Conservation (phyloP, 305 asterid genomes). For the Fraxinus albicans region DNA sequence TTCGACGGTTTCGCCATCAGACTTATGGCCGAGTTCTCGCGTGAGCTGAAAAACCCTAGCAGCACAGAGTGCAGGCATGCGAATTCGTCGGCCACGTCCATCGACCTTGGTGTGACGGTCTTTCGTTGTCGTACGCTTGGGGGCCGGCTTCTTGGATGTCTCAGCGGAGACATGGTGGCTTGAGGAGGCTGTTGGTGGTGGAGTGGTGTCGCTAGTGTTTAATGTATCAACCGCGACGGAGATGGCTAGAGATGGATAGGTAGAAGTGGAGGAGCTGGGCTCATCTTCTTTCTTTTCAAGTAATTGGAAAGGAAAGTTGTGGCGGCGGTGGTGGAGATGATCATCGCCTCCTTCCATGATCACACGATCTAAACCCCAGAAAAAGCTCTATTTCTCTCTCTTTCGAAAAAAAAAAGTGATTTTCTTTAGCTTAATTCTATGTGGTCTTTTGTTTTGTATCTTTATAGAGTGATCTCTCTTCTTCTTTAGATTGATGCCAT, state of each 20-base stretch:
- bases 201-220: conserved; percentile 33
- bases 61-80: conserved; percentile 90
- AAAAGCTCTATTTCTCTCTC: conserved; percentile 19
- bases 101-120: conserved; percentile 88
- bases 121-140: conserved; percentile 68
- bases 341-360: conserved; percentile 55
- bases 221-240: conserved; percentile 25
- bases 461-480: not conserved
- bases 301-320: conserved; percentile 50
- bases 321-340: conserved; percentile 37
- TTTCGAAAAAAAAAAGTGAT: not conserved
- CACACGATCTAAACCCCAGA: conserved; percentile 30
- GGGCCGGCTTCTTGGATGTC: conserved; percentile 63
- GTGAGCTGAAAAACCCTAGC: conserved; percentile 95
- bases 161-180: conserved; percentile 39
- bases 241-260: conserved; percentile 49
- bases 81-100: conserved; percentile 87
- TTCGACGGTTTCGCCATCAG: conserved; percentile 81
- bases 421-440: conserved; percentile 1
- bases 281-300: conserved; percentile 55
- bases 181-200: conserved; percentile 38
- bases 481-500: conserved; percentile 15
- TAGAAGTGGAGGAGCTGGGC: conserved; percentile 32
- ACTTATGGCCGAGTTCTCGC: conserved; percentile 78
- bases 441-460: not conserved